Conservation (phyloP, 371 early-diverging fungal genomes). For the Lichtheimia hyalospora region DNA sequence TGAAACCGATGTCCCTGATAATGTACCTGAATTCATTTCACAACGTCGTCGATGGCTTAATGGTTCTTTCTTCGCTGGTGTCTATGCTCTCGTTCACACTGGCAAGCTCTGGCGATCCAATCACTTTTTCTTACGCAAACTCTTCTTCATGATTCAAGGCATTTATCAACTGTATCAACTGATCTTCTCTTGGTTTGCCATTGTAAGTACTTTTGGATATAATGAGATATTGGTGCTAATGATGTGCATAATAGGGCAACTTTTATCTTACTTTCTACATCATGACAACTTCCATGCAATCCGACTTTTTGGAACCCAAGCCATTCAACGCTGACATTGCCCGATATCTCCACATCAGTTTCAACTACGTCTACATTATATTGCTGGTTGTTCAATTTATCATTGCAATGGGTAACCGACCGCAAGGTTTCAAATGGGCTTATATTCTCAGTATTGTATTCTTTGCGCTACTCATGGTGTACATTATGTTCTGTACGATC, state of each 20-base stretch:
- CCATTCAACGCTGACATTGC: slow-evolving; percentile 55
- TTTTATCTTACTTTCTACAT: slow-evolving; percentile 79
- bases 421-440: slow-evolving; percentile 75
- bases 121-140: slow-evolving; percentile 63
- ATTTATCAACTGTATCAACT: slow-evolving; percentile 72
- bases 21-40: slow-evolving; percentile 82
- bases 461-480: slow-evolving; percentile 57
- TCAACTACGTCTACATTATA: slow-evolving; percentile 63
- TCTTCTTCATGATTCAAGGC: slow-evolving; percentile 68
- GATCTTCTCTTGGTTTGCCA: slow-evolving; percentile 77
- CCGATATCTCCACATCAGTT: slow-evolving; percentile 44
- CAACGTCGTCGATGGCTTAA: slow-evolving; percentile 92
- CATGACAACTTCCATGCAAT: slow-evolving; percentile 44
- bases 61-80: slow-evolving; percentile 93
- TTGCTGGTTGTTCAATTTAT: slow-evolving; percentile 69
- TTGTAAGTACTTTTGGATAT: slow-evolving; percentile 55
- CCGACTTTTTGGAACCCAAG: slow-evolving; percentile 17
- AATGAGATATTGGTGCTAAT: slow-evolving; percentile 12
- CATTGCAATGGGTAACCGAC: slow-evolving; percentile 80
- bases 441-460: slow-evolving; percentile 56
- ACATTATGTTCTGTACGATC: slow-evolving; percentile 60
- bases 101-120: slow-evolving; percentile 72
- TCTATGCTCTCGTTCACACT: slow-evolving; percentile 83
- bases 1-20: slow-evolving; percentile 87
- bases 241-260: slow-evolving; percentile 56